Base-by-base conservation (phyloP, 805 yeast species). In the Kazachstania psychrophila region DNA sequence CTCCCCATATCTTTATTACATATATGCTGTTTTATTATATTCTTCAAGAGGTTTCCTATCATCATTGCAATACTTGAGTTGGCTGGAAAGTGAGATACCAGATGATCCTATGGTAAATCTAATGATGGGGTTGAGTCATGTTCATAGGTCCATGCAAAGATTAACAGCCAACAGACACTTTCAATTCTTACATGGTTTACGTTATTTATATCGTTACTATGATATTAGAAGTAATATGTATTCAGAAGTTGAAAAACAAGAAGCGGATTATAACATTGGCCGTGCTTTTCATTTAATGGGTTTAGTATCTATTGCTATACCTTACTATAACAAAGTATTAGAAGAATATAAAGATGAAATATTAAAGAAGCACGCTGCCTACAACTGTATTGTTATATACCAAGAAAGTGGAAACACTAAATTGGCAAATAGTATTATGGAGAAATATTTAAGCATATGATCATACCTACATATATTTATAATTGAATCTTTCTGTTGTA, bases 71-170 rank as follows among this genome's bases (percentile, higher is more conserved):
- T 88, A 89, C 54, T 66, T 83, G 39, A 70, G 76, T 32, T 72
- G 88, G 39, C 77, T 86, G 3, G 81, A 82, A 53, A 70, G 70
- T 35, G 70, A 74, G 17, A 73, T 73, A 38, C 78, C 79, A 30
- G 61, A 74, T 28, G 95, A 89, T 44, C 94, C 96, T 1, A 73
- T 86, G 65, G 65, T 92, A 2, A 70, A 85, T 42, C 65, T 92
- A 19, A 60, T 81, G 25, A 65, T 83, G 31, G 96, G 92, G 0
- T 58, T 92, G 28, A 77, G 88, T 0, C 88, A 87, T 59, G 64
- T 88, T 17, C 96, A 89, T 49, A 70, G 97, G 29, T 82, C 96
- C 0, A 79, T 88, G 77, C 97, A 92, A 59, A 69, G 98, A 43
- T 75, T 84, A 40, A 79, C 95, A 4, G 69, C 78, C 6, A 84